These are phyloP conservation scores for Glarea lozoyensis DNA, from an alignment of 495 filamentous ascomycete species.

Conservation along the genomic window DNA sequence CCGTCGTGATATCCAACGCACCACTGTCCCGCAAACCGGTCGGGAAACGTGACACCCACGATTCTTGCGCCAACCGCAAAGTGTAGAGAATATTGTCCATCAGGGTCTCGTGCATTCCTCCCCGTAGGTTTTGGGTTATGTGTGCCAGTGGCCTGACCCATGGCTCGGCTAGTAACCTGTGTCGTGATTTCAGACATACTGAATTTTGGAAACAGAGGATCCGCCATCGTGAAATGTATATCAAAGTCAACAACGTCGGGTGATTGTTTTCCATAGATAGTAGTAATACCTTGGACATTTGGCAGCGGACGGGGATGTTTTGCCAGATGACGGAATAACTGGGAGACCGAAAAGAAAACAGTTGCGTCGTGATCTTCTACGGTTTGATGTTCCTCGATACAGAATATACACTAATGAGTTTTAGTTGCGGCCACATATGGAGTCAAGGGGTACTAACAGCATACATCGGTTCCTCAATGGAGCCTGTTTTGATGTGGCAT, in stretches of 20 bases:
- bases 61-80: constrained; percentile 35
- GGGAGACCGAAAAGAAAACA: constrained; percentile 19
- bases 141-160: constrained; percentile 24
- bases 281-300: constrained; percentile 25
- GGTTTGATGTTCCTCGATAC: constrained; percentile 17
- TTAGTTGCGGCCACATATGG: not conserved
- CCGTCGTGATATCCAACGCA: constrained; percentile 38
- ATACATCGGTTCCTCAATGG: constrained; percentile 11
- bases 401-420: constrained; percentile 18
- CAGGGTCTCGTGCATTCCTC: constrained; percentile 25
- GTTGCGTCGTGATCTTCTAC: constrained; percentile 23
- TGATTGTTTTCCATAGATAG: constrained; percentile 26
- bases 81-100: constrained; percentile 27
- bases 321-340: constrained; percentile 18
- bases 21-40: constrained; percentile 35
- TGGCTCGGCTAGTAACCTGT: constrained; percentile 21
- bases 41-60: constrained; percentile 35
- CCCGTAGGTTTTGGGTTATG: constrained; percentile 25
- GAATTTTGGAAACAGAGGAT: constrained; percentile 21
- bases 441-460: constrained; percentile 6
- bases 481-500: constrained; percentile 14
- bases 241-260: constrained; percentile 31
- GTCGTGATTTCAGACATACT: constrained; percentile 24
- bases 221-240: constrained; percentile 26
- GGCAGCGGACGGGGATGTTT: constrained; percentile 25